Conservation (phyloP, 331 rosid species). For the Stylosanthes scabra region DNA sequence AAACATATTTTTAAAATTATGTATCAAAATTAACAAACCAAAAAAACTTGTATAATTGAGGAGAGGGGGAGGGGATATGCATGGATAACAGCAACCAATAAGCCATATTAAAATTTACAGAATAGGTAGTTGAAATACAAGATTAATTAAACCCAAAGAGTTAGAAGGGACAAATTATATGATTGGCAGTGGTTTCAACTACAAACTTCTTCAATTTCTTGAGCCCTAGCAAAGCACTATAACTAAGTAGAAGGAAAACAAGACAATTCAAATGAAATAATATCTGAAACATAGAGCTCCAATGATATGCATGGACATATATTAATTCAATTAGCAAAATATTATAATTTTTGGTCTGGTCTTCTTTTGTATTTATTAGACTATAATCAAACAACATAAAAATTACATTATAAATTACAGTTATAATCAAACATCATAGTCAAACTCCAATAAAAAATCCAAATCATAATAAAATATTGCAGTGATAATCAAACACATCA, state of each 20-base stretch:
- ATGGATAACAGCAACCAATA: background rate
- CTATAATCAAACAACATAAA: too few relatives aligned
- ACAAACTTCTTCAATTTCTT: conserved; percentile 85
- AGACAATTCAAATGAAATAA: conserved; percentile 1
- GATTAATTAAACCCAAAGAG: background rate
- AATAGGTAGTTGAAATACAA: conserved; percentile 1
- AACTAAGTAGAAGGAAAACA: conserved; percentile 29
- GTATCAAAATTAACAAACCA: conserved; percentile 1
- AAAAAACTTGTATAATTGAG: conserved; percentile 7
- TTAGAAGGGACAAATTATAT: conserved; percentile 56
- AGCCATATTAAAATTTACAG: conserved; percentile 16
- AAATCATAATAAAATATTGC: too few relatives aligned
- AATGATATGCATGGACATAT: conserved; percentile 14
- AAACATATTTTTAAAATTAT: conserved; percentile 41
- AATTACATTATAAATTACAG: too few relatives aligned
- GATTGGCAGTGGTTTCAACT: conserved; percentile 93
- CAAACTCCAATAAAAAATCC: too few relatives aligned
- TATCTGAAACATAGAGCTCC: conserved; percentile 11
- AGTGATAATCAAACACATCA: too few relatives aligned
- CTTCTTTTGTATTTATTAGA: too few relatives aligned
- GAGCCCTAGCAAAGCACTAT: conserved; percentile 75
- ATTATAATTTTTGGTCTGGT: too few relatives aligned
- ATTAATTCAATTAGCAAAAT: conserved; percentile 45
- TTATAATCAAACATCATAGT: too few relatives aligned
- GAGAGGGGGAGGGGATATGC: conserved; percentile 7